These are phyloP conservation scores for Neospermospora avenae DNA, from an alignment of 2,329 filamentous ascomycete genomes.

Conservation along the genomic window DNA sequence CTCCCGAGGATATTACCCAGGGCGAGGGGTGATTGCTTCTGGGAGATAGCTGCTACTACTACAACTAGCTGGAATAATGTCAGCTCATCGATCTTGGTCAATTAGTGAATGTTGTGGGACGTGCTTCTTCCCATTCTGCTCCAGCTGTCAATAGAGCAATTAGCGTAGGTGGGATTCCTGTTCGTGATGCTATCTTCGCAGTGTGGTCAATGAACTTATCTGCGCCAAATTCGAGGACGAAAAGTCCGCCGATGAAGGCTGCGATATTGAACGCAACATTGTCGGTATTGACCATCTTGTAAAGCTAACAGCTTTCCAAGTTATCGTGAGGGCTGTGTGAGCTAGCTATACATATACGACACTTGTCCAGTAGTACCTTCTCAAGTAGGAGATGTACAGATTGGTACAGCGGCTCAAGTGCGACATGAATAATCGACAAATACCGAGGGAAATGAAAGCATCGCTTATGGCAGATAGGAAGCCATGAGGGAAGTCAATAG, in stretches of 20 bases:
- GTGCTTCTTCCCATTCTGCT: slow-evolving; percentile 54
- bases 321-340: background rate
- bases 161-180: slow-evolving; percentile 45
- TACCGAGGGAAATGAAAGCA: background rate
- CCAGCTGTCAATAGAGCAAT: slow-evolving; percentile 51
- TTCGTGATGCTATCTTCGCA: slow-evolving; percentile 43
- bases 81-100: slow-evolving; percentile 1
- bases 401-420: background rate
- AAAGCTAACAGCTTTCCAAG: background rate
- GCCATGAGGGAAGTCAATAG: background rate
- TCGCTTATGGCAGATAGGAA: background rate
- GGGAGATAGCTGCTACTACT: slow-evolving; percentile 45
- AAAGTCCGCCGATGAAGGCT: slow-evolving; percentile 43
- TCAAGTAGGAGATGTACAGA: background rate
- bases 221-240: slow-evolving; percentile 49
- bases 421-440: slow-evolving; percentile 7
- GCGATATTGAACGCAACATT: slow-evolving; percentile 39
- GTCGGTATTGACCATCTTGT: slow-evolving; percentile 21
- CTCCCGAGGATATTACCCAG: slow-evolving; percentile 54
- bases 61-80: slow-evolving; percentile 42
- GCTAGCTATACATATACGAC: background rate
- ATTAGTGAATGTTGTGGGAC: background rate
- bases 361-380: background rate
- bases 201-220: slow-evolving; percentile 52
- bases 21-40: slow-evolving; percentile 45